A percentile compares a stretch with the other conserved stretches of the same genome.
Conservation (phyloP, 177 flowering plant genomes). For the Vitis hybrid region DNA sequence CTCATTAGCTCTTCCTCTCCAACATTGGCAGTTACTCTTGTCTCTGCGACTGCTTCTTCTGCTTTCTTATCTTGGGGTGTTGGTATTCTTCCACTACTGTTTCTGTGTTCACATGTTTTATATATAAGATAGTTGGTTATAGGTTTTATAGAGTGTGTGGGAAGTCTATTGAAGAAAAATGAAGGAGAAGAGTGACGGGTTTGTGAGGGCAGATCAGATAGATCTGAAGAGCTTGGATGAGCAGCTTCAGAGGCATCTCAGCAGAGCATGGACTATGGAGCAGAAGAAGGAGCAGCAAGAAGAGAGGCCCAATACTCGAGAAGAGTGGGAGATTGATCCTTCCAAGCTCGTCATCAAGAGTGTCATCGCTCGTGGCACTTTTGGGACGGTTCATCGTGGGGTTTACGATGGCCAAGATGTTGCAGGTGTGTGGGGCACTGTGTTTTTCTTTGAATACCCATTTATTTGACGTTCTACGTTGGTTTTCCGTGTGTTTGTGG, state of each 20-base stretch:
- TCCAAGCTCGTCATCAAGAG: slow-evolving; percentile 41
- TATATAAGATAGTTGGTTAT: background rate
- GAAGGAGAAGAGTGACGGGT: slow-evolving; percentile 37
- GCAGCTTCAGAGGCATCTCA: slow-evolving; percentile 51
- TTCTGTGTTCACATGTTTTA: background rate
- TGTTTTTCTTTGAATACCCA: background rate
- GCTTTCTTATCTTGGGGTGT: background rate
- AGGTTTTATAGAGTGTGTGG: background rate
- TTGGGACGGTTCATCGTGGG: slow-evolving; percentile 54
- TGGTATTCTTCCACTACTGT: background rate
- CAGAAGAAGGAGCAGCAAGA: slow-evolving; percentile 27
- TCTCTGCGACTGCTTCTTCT: slow-evolving; percentile 5
- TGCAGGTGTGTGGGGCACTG: slow-evolving; percentile 36
- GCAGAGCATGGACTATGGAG: slow-evolving; percentile 46
- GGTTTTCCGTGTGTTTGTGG: background rate
- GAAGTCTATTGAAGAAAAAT: slow-evolving; percentile 12
- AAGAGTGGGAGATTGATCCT: slow-evolving; percentile 57
- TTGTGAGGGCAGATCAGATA: slow-evolving; percentile 53
- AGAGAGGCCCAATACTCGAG: slow-evolving; percentile 16
- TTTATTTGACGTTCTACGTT: background rate
- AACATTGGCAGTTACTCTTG: slow-evolving; percentile 11
- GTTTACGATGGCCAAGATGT: slow-evolving; percentile 53
- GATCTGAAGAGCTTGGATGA: slow-evolving; percentile 59
- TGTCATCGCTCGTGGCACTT: slow-evolving; percentile 54
- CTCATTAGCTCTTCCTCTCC: slow-evolving; percentile 1